phyloP scores from a whole-genome alignment of 2,329 filamentous ascomycete genomes.

The Sarocladium brachiariae region DNA sequence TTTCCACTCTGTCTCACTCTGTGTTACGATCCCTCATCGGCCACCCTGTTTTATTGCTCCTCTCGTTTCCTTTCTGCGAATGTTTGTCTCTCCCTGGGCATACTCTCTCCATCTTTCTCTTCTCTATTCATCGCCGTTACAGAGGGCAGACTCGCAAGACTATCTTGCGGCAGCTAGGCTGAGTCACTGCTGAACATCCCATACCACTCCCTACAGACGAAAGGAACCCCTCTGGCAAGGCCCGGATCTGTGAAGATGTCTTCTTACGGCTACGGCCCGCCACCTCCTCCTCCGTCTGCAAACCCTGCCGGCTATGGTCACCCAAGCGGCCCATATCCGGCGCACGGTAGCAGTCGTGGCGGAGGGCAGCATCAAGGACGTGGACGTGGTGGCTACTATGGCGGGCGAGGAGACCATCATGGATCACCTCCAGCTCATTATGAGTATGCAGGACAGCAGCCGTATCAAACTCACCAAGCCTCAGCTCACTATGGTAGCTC shows the following conservation, averaged over 20 bases:
- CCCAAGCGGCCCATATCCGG: constrained; percentile 18
- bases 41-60: neutral
- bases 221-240: neutral
- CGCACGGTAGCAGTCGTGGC: constrained; percentile 27
- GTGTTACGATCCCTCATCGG: neutral
- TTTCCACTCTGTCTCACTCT: neutral
- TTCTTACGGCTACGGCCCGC: constrained; percentile 47
- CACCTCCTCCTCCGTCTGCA: constrained; percentile 37
- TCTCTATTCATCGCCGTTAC: neutral
- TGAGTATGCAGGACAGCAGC: constrained; percentile 32
- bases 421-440: constrained; percentile 31
- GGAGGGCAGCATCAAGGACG: constrained; percentile 29
- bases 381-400: constrained; percentile 27
- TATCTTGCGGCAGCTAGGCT: constrained; percentile 7
- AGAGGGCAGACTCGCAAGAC: too few relatives aligned
- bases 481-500: constrained; percentile 30
- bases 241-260: constrained; percentile 34
- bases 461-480: constrained; percentile 29
- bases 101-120: neutral
- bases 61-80: neutral
- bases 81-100: neutral
- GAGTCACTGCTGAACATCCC: neutral
- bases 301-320: constrained; percentile 31
- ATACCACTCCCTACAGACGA: neutral
- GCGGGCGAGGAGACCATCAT: constrained; percentile 28